phyloP scores from a whole-genome alignment of 2,329 filamentous ascomycete species.

The Fusarium denticulatum region DNA sequence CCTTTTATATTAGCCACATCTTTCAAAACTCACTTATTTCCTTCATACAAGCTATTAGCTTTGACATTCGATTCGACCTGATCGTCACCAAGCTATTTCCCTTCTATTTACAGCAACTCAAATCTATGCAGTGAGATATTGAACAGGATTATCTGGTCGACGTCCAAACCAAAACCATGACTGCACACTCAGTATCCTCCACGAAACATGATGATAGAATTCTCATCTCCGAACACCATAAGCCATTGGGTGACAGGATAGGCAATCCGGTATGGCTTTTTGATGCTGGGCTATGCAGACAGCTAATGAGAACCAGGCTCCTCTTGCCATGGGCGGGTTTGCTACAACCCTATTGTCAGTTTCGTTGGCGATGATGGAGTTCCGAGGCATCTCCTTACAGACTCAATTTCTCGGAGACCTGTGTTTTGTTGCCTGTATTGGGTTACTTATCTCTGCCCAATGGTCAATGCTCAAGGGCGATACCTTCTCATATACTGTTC shows the following conservation, averaged over 20 bases:
- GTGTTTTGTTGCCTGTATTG: constrained; percentile 42
- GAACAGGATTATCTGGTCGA: not conserved
- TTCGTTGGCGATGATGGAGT: constrained; percentile 43
- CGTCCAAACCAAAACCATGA: not conserved
- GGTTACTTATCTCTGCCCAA: constrained; percentile 42
- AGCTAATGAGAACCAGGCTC: constrained; percentile 6
- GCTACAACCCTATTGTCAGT: constrained; percentile 40
- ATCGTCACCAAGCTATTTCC: not conserved
- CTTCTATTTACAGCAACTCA: not conserved
- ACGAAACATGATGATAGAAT: constrained; percentile 3
- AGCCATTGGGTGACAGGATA: not conserved
- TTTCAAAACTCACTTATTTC: not conserved
- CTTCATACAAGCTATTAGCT: not conserved
- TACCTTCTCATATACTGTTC: constrained; percentile 42
- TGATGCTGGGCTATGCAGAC: not conserved
- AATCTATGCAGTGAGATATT: not conserved
- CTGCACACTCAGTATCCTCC: not conserved
- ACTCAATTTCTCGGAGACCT: constrained; percentile 43
- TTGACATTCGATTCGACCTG: not conserved
- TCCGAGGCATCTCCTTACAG: constrained; percentile 38
- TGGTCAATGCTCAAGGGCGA: constrained; percentile 42
- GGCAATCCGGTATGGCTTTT: constrained; percentile 14
- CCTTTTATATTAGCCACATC: not conserved
- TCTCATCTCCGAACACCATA: not conserved
- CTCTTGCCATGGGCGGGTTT: constrained; percentile 44